Evolutionary conservation across 2,329 filamentous ascomycete genomes (phyloP).

Genomic region (Sphaerostilbella broomeana): DNA sequence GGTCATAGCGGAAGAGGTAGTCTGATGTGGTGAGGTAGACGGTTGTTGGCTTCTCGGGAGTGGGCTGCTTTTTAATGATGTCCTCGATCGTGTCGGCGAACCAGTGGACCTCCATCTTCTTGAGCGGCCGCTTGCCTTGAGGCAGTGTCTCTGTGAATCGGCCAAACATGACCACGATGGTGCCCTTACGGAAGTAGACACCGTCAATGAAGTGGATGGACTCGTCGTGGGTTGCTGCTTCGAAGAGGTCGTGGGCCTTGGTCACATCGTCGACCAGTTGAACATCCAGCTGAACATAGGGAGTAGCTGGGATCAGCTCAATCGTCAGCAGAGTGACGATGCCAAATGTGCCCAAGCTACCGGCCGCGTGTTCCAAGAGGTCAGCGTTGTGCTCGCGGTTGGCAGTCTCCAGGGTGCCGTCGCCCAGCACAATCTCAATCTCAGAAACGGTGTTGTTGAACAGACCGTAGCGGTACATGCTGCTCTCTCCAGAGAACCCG

Average conservation of each 20-base stretch:
- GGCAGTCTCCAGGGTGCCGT: conserved; percentile 42
- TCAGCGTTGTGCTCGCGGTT: conserved; percentile 41
- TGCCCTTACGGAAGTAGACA: conserved; percentile 42
- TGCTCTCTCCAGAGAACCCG: conserved; percentile 50
- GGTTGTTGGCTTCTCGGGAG: conserved; percentile 16
- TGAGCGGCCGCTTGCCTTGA: conserved; percentile 38
- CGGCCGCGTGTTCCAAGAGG: conserved; percentile 46
- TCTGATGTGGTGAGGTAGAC: conserved; percentile 39
- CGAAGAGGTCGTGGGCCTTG: conserved; percentile 30
- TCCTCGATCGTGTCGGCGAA: conserved; percentile 24
- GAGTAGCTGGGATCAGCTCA: conserved; percentile 40
- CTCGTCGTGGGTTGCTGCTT: conserved; percentile 22
- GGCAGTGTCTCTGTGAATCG: conserved; percentile 34
- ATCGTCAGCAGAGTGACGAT: conserved; percentile 50
- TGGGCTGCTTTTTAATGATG: conserved; percentile 21
- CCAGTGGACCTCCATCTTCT: conserved; percentile 27
- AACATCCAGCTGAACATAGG: conserved; percentile 45
- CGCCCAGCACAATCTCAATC: conserved; percentile 49
- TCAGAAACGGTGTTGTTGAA: conserved; percentile 47
- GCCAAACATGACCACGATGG: conserved; percentile 46
- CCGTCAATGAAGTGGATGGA: conserved; percentile 50
- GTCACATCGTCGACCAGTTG: conserved; percentile 28
- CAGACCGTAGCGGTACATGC: conserved; percentile 50
- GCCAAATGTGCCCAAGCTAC: conserved; percentile 49
- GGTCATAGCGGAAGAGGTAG: conserved; percentile 52